A percentile compares a stretch with the other conserved stretches of the same genome.
Evolutionary conservation across 371 early-diverging fungal species (phyloP).

Genomic region (Actinomortierella wolfii): DNA sequence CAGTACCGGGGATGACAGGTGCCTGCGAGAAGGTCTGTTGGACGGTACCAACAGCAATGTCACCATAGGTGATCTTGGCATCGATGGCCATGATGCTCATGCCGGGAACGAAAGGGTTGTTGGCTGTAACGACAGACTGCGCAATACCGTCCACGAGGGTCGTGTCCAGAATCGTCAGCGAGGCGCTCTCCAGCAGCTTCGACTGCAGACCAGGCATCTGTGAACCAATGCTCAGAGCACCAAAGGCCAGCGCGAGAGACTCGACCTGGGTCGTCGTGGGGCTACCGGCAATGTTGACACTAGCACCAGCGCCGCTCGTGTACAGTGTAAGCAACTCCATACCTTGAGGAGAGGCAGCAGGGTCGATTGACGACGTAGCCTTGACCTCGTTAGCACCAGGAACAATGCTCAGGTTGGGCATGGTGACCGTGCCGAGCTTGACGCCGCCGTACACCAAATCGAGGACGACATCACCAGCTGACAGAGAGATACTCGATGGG

Average conservation of each 20-base stretch:
- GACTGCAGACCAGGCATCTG: slow-evolving; percentile 54
- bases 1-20: slow-evolving; percentile 32
- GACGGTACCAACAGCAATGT: slow-evolving; percentile 56
- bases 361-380: slow-evolving; percentile 53
- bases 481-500: slow-evolving; percentile 56
- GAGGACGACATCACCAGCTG: slow-evolving; percentile 54
- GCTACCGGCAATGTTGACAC: slow-evolving; percentile 51
- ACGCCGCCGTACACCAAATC: slow-evolving; percentile 47
- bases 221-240: slow-evolving; percentile 48
- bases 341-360: slow-evolving; percentile 51
- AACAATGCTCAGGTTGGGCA: slow-evolving; percentile 49
- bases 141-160: slow-evolving; percentile 51
- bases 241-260: slow-evolving; percentile 54
- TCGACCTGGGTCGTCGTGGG: slow-evolving; percentile 51
- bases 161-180: slow-evolving; percentile 49
- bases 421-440: slow-evolving; percentile 53
- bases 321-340: slow-evolving; percentile 54
- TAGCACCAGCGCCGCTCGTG: slow-evolving; percentile 56
- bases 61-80: slow-evolving; percentile 51
- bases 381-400: slow-evolving; percentile 52
- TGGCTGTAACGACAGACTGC: slow-evolving; percentile 52
- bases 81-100: slow-evolving; percentile 53
- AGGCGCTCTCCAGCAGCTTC: slow-evolving; percentile 51
- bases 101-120: slow-evolving; percentile 59
- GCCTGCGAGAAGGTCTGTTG: slow-evolving; percentile 37